Evolutionary conservation across 2,329 filamentous ascomycete genomes (phyloP).

Genomic region (Pyricularia grisea): DNA sequence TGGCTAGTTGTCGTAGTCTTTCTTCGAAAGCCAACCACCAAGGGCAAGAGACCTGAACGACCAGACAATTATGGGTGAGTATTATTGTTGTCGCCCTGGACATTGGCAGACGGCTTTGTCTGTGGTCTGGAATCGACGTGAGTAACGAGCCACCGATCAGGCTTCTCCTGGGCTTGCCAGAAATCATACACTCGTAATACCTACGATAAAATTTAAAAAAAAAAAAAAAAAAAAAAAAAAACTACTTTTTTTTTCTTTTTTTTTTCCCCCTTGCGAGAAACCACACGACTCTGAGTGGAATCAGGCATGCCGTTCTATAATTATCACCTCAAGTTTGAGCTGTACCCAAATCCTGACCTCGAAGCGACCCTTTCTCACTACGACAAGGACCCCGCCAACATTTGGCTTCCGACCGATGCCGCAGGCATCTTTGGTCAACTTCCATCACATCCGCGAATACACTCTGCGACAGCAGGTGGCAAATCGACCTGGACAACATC

Average conservation of each 20-base stretch:
- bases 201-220: background rate
- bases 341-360: slow-evolving; percentile 41
- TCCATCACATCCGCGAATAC: slow-evolving; percentile 34
- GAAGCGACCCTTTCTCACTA: slow-evolving; percentile 9
- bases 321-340: slow-evolving; percentile 58
- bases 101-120: background rate
- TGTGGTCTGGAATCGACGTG: background rate
- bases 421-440: slow-evolving; percentile 47
- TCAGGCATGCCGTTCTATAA: slow-evolving; percentile 50
- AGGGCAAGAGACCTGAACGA: background rate
- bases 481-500: background rate
- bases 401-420: slow-evolving; percentile 41
- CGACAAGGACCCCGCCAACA: slow-evolving; percentile 6
- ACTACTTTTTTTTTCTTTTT: no score
- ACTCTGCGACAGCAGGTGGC: background rate
- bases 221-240: no score
- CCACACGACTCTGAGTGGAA: background rate
- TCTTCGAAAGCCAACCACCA: background rate
- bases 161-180: background rate
- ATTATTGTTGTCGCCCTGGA: background rate
- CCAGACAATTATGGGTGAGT: background rate
- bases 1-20: background rate
- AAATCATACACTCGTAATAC: background rate
- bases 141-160: background rate
- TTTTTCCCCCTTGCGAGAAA: background rate